phyloP scores from a whole-genome alignment of 2,329 filamentous ascomycete species.

The Cladosporium sp. region DNA sequence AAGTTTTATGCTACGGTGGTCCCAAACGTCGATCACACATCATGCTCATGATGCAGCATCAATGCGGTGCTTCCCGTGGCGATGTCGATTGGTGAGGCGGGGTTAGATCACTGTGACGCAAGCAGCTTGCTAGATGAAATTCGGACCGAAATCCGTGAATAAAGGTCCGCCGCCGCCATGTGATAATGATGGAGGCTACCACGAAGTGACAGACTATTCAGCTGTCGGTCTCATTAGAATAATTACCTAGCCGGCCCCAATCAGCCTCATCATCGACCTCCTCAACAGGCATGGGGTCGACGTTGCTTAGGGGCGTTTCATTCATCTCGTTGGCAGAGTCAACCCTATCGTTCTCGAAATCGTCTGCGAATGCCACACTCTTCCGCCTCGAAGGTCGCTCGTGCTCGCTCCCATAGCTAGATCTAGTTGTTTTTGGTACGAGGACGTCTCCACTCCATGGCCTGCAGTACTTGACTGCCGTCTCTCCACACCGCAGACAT shows the following conservation, averaged over 20 bases:
- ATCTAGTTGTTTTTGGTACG: neutral
- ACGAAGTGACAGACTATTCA: constrained; percentile 1
- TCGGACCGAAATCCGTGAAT: constrained; percentile 15
- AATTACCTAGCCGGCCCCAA: constrained; percentile 5
- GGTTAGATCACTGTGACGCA: constrained; percentile 12
- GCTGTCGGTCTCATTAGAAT: neutral
- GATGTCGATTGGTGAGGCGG: constrained; percentile 7
- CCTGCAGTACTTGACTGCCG: constrained; percentile 75
- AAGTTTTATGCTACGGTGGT: neutral
- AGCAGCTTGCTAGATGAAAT: neutral
- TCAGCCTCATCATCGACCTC: constrained; percentile 17
- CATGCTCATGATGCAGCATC: constrained; percentile 6
- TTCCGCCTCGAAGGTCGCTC: constrained; percentile 29
- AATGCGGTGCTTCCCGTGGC: constrained; percentile 1
- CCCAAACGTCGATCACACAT: neutral
- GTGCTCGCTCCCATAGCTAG: constrained; percentile 52
- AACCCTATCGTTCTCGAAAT: constrained; percentile 31
- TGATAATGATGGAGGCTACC: neutral
- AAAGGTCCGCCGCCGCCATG: neutral
- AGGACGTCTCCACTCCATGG: constrained; percentile 87
- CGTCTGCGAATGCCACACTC: constrained; percentile 35
- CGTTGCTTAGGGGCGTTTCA: constrained; percentile 9
- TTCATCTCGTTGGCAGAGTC: constrained; percentile 19
- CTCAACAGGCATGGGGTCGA: constrained; percentile 20
- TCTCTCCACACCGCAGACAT: constrained; percentile 83